phyloP scores from a whole-genome alignment of 108 stramenopile species.

The Discostella pseudostelligera region DNA sequence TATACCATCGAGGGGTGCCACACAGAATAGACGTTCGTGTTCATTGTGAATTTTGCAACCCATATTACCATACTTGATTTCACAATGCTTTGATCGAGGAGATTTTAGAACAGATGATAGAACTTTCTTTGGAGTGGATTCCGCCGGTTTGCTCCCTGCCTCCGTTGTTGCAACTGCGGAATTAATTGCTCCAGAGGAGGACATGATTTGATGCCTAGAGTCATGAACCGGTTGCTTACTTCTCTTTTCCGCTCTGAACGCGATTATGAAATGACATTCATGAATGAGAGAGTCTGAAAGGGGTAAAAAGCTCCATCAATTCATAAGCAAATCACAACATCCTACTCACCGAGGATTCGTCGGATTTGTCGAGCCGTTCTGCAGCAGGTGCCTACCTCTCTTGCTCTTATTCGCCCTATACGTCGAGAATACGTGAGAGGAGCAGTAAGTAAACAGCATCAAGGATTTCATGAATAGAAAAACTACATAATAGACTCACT shows the following conservation, averaged over 20 bases:
- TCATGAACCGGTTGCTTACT: not conserved
- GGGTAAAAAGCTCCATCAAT: not conserved
- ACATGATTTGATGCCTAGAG: not conserved
- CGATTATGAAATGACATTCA: too few relatives aligned
- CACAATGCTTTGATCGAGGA: not conserved
- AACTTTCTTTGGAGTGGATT: not conserved
- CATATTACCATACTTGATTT: conserved; percentile 28
- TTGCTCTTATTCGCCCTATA: not conserved
- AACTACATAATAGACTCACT: conserved; percentile 3
- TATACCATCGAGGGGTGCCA: conserved; percentile 25
- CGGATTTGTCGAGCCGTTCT: not conserved
- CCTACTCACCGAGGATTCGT: not conserved
- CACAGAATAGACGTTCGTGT: conserved; percentile 8
- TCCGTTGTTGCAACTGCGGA: not conserved
- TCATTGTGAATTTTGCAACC: conserved; percentile 24
- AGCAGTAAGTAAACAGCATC: not conserved
- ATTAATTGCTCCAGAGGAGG: not conserved
- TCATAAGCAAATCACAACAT: not conserved
- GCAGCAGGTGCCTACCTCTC: conserved; percentile 4
- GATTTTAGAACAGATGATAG: conserved; percentile 2
- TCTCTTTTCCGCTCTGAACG: not conserved
- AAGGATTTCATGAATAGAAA: not conserved
- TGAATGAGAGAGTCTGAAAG: too few relatives aligned
- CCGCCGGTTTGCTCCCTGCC: not conserved
- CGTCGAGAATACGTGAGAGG: not conserved